Percentiles rank a stretch among this genome's conserved stretches.
Evolutionary conservation across 1,284 basidiomycete species (phyloP).

Genomic region (Irpex sp.): DNA sequence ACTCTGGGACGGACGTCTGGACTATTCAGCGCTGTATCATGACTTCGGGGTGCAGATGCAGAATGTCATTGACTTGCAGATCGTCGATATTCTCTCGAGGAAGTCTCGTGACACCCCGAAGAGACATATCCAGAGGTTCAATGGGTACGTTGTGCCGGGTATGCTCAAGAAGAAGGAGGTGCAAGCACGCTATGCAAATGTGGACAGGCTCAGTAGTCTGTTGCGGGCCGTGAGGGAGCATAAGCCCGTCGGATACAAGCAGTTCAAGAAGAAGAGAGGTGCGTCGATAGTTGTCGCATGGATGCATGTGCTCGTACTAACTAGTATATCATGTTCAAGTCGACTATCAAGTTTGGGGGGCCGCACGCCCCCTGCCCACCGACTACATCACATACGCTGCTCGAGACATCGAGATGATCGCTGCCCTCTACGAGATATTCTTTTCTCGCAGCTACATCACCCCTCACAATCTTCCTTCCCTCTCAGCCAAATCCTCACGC

Average conservation of each 20-base stretch:
- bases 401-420: background rate
- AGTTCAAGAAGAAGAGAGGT: background rate
- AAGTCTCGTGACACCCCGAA: background rate
- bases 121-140: background rate
- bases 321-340: no score
- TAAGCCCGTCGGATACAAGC: background rate
- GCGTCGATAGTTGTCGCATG: background rate
- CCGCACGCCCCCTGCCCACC: fast-evolving
- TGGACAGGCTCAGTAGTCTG: background rate
- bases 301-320: background rate
- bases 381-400: background rate
- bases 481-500: background rate
- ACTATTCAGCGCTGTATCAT: slow-evolving; percentile 9
- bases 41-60: slow-evolving; percentile 10
- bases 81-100: slow-evolving; percentile 11
- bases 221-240: background rate
- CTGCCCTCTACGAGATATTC: background rate
- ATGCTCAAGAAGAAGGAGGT: background rate
- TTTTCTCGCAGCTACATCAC: background rate
- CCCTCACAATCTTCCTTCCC: no score
- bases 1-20: slow-evolving; percentile 1
- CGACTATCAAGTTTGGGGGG: background rate
- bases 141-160: background rate
- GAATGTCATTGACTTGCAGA: slow-evolving; percentile 18
- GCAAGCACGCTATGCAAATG: background rate